phyloP scores from a whole-genome alignment of 1,284 basidiomycete genomes.

The Termitomyces sp. region DNA sequence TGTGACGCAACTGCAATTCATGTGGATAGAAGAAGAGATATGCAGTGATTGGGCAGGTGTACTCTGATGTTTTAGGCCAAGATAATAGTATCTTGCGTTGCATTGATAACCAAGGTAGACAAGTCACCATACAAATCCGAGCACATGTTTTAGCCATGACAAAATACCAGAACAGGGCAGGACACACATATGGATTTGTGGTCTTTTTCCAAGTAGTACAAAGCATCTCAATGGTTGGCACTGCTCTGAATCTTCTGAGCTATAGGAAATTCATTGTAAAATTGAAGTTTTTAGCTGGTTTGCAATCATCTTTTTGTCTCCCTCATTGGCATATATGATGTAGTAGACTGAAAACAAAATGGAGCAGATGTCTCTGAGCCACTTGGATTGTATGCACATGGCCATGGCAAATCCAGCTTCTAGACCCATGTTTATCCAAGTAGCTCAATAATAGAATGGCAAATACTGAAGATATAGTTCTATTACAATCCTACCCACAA shows the following conservation, averaged over 20 bases:
- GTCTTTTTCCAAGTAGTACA: constrained; percentile 96
- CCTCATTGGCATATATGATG: constrained; percentile 89
- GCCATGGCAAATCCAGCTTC: constrained; percentile 97
- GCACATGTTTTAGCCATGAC: constrained; percentile 1
- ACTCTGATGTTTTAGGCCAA: constrained; percentile 72
- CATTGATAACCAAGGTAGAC: constrained; percentile 58
- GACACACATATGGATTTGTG: constrained; percentile 79
- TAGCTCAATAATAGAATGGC: constrained; percentile 92
- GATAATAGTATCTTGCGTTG: constrained; percentile 77
- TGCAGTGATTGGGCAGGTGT: constrained; percentile 76
- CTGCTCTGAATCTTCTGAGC: constrained; percentile 86
- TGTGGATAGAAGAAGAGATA: constrained; percentile 82
- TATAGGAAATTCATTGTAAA: constrained; percentile 28
- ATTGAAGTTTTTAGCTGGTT: background rate
- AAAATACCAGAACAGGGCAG: background rate
- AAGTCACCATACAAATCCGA: constrained; percentile 67
- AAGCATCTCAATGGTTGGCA: constrained; percentile 95
- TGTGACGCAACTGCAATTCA: constrained; percentile 59
- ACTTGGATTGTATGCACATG: constrained; percentile 88
- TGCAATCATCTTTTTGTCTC: constrained; percentile 79
- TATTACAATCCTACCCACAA: background rate
- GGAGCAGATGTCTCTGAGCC: constrained; percentile 84
- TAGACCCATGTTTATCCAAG: constrained; percentile 91
- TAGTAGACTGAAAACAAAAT: constrained; percentile 88
- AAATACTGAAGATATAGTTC: constrained; percentile 61